A percentile compares a stretch with the other conserved stretches of the same genome.
Conservation (phyloP, 2,329 filamentous ascomycete genomes). For the Fusarium penzigii region DNA sequence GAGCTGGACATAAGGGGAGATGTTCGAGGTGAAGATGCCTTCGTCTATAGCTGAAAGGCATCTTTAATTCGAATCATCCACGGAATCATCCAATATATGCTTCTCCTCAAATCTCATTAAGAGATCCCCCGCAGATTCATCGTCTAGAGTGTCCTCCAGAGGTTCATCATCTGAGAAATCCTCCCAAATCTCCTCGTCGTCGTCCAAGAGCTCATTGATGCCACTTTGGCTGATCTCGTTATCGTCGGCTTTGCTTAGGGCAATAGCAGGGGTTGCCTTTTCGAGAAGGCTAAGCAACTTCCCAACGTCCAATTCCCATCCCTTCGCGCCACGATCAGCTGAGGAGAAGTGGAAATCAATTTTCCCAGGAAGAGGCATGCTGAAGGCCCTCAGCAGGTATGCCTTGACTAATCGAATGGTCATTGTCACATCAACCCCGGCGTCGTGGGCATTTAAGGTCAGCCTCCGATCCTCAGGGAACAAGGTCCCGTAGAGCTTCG, state of each 20-base stretch:
- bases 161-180: constrained; percentile 10
- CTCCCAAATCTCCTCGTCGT: constrained; percentile 9
- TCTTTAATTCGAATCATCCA: too few relatives aligned
- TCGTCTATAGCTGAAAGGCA: too few relatives aligned
- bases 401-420: constrained; percentile 4
- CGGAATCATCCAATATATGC: constrained; percentile 7
- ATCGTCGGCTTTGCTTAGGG: constrained; percentile 7
- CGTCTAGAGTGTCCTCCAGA: constrained; percentile 1
- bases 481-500: constrained; percentile 4
- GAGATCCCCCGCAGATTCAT: too few relatives aligned
- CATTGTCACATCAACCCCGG: constrained; percentile 4
- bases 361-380: constrained; percentile 8
- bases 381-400: constrained; percentile 5
- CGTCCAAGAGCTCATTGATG: constrained; percentile 13
- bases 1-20: too few relatives aligned
- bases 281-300: constrained; percentile 7
- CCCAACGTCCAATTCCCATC: constrained; percentile 4
- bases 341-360: constrained; percentile 8
- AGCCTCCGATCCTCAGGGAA: constrained; percentile 5
- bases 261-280: constrained; percentile 4
- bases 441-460: constrained; percentile 5
- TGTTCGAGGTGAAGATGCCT: too few relatives aligned
- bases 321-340: constrained; percentile 4
- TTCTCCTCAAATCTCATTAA: constrained; percentile 11
- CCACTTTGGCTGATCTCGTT: constrained; percentile 9